These are phyloP conservation scores for Coniochaeta sp. DNA, from an alignment of 2,329 filamentous ascomycete species.

Conservation along the genomic window DNA sequence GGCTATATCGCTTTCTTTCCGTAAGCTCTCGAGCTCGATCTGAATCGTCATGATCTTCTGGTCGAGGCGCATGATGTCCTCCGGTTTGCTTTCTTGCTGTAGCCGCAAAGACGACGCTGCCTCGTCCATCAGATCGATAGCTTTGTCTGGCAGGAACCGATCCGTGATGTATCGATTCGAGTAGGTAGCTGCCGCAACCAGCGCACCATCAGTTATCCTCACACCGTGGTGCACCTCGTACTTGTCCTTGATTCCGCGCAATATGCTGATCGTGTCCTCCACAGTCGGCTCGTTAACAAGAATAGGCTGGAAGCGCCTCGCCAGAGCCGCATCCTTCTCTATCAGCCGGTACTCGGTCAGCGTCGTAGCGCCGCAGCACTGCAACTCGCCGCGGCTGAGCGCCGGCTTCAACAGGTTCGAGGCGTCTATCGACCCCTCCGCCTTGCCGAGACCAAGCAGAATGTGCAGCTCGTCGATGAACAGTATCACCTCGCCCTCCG, in stretches of 20 bases:
- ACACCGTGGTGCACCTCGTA: constrained; percentile 98
- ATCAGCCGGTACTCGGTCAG: constrained; percentile 87
- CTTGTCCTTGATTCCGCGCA: constrained; percentile 93
- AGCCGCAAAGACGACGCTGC: constrained; percentile 83
- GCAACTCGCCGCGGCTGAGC: constrained; percentile 83
- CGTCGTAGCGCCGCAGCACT: constrained; percentile 93
- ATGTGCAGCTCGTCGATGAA: constrained; percentile 96
- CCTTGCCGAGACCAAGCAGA: constrained; percentile 84
- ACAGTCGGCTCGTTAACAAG: constrained; percentile 87
- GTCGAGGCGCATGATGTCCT: constrained; percentile 86
- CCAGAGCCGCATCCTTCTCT: constrained; percentile 91
- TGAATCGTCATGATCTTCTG: constrained; percentile 96
- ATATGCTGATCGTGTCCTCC: constrained; percentile 87
- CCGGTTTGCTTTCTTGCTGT: constrained; percentile 95
- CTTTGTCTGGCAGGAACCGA: constrained; percentile 91
- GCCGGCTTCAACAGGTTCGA: constrained; percentile 93
- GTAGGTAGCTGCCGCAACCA: constrained; percentile 86
- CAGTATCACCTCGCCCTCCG: constrained; percentile 82
- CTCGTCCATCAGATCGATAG: constrained; percentile 94
- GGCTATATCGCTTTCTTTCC: constrained; percentile 87
- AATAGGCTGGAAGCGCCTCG: constrained; percentile 89
- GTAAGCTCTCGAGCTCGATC: constrained; percentile 88
- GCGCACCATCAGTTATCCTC: constrained; percentile 81
- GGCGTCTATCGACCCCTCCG: constrained; percentile 93
- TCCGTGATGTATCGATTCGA: constrained; percentile 97